Evolutionary conservation across 257 asterid genomes (phyloP), one percentile per base, ranked within the genome.

Genomic region (Solanum paucissectum): DNA sequence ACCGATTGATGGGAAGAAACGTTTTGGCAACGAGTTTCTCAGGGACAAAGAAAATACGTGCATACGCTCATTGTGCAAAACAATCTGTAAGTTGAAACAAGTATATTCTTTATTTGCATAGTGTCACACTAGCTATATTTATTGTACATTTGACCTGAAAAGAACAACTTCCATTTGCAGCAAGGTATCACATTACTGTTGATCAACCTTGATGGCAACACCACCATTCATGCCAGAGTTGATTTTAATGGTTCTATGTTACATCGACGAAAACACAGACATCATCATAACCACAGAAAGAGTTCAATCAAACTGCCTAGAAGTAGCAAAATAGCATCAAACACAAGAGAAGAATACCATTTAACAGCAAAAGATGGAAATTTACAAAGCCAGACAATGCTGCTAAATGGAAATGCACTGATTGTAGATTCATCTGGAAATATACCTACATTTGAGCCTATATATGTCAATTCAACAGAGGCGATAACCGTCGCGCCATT

Each of bases 11-110:
- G 98, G 98, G 99, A 83, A 90, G 86, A 14, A 52, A 66, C 4
- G 98, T 96, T 29, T 85, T 96, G 71, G 87, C 92, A 0, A 90
- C 98, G 18, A 88, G 88, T 29, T 94, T 94, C 66, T 88, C 87
- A 1, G 98, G 96, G 88, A 88, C 92, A 6, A 90, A 87, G 72
- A 92, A 52, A 81, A 75, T 95, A 85, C 98, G 98, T 7, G 96
- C 98, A 36, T 96, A 95, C 6, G 93, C 98, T 44, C 99, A 95
- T 85, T 94, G 98, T 23, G 92, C 98, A 60, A 95, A 93, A 87
- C 91, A 93, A 89, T 93, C 96, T 13, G 98, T 94, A 92, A 94
- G 98, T 90, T 16, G 20, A 36, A 69, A 7, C 40, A 11, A 29
- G 21, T 25, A 46, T 9, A 60, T 34, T 81, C 81, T 38, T 60